Conservation (phyloP, 257 asterid species). For the Nicotiana noctiflora region DNA sequence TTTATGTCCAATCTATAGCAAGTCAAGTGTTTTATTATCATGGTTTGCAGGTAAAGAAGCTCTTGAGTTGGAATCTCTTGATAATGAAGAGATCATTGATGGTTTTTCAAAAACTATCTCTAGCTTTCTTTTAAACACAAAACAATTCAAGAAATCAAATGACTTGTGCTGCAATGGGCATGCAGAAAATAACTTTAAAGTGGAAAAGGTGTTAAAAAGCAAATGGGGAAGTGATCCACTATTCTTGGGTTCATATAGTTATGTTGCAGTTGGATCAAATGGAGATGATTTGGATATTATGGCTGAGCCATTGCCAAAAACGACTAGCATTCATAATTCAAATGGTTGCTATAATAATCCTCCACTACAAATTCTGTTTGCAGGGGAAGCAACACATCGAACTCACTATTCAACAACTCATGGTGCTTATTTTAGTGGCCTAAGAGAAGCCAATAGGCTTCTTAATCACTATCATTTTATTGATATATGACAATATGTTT, state of each 20-base stretch:
- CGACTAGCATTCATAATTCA: not conserved
- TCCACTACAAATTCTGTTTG: conserved; percentile 62
- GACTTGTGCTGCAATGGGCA: conserved; percentile 1
- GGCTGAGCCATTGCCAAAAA: conserved; percentile 72
- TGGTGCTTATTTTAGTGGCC: conserved; percentile 87
- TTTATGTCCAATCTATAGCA: conserved; percentile 46
- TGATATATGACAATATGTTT: conserved; percentile 17
- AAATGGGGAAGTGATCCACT: conserved; percentile 85
- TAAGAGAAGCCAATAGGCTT: conserved; percentile 86
- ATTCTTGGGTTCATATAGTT: conserved; percentile 77
- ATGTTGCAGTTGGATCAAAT: conserved; percentile 75
- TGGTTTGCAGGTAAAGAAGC: conserved; percentile 92
- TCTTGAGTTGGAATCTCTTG: conserved; percentile 49
- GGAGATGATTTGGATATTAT: conserved; percentile 62
- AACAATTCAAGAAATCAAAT: not conserved
- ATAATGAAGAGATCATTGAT: conserved; percentile 44
- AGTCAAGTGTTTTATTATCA: conserved; percentile 45
- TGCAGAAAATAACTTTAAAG: conserved; percentile 9
- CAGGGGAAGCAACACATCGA: conserved; percentile 89
- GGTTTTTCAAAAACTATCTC: conserved; percentile 61
- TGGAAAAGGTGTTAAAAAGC: conserved; percentile 52
- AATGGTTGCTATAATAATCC: not conserved
- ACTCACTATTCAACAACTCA: conserved; percentile 90
- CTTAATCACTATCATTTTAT: conserved; percentile 58
- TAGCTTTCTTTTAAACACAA: conserved; percentile 27